Evolutionary conservation across 1,284 basidiomycete species (phyloP).

Genomic region (Apiotrichum siamense): DNA sequence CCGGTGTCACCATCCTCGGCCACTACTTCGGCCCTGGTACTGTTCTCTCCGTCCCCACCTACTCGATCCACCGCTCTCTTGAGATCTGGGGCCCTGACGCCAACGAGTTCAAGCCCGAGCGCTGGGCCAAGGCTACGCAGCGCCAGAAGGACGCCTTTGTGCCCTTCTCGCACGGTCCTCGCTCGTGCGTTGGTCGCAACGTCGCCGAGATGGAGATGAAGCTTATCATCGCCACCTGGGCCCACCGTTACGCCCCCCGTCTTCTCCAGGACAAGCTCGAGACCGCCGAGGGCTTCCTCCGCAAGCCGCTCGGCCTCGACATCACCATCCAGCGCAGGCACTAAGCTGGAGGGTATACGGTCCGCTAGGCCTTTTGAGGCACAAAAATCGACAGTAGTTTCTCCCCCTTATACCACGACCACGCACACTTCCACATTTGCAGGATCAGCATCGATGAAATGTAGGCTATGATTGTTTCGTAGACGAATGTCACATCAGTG

Average conservation of each 20-base stretch:
- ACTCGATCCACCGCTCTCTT: conserved; percentile 52
- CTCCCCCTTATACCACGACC: too few species aligned
- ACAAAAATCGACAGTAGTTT: too few species aligned
- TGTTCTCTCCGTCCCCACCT: conserved; percentile 18
- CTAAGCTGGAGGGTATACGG: too few species aligned
- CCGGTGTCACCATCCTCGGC: conserved; percentile 15
- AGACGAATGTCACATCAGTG: too few species aligned
- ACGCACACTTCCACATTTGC: too few species aligned
- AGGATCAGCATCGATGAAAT: too few species aligned
- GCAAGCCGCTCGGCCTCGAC: conserved; percentile 14
- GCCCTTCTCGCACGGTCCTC: conserved; percentile 28
- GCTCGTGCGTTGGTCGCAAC: conserved; percentile 30
- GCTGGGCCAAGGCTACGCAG: conserved; percentile 8
- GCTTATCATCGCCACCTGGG: conserved; percentile 17
- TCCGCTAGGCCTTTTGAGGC: too few species aligned
- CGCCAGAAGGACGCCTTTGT: conserved; percentile 23
- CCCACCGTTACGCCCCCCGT: conserved; percentile 14
- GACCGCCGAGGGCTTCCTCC: conserved; percentile 17
- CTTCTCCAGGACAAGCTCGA: conserved; percentile 14
- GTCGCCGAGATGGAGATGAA: conserved; percentile 22
- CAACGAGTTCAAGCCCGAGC: conserved; percentile 25
- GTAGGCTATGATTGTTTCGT: too few species aligned
- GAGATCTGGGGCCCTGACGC: conserved; percentile 58
- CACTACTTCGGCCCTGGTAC: conserved; percentile 19
- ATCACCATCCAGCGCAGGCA: conserved; percentile 8